Percentiles rank a stretch among this genome's conserved stretches.
These are phyloP conservation scores for Globisporangium nagaii DNA, from an alignment of 352 stramenopile species.

Conservation along the genomic window DNA sequence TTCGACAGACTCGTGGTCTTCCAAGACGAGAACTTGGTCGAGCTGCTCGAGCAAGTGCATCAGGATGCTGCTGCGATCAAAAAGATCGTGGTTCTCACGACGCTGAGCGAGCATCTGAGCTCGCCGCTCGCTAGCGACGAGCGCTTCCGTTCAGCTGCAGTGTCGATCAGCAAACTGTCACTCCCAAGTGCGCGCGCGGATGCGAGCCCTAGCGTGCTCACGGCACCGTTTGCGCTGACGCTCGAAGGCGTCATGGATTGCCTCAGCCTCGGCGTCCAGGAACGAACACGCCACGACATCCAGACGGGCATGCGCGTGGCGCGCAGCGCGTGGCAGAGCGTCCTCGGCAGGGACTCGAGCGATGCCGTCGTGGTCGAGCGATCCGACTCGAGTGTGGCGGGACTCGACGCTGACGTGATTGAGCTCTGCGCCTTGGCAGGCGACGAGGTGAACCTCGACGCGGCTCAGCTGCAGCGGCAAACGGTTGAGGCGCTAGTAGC, in stretches of 20 bases:
- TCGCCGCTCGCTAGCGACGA: not conserved
- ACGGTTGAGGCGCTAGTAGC: not conserved
- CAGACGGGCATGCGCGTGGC: not conserved
- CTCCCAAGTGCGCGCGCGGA: slow-evolving; percentile 8
- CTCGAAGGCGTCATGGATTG: slow-evolving; percentile 10
- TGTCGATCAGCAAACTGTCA: slow-evolving; percentile 12
- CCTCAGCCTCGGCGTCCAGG: slow-evolving; percentile 8
- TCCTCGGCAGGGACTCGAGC: slow-evolving; percentile 1
- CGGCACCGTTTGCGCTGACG: slow-evolving; percentile 8
- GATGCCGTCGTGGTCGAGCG: slow-evolving; percentile 11
- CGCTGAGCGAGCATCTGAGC: slow-evolving; percentile 8
- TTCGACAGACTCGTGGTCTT: slow-evolving; percentile 23
- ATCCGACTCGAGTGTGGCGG: slow-evolving; percentile 30
- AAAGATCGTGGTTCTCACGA: slow-evolving; percentile 24
- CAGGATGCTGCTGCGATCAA: slow-evolving; percentile 3
- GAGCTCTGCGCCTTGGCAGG: slow-evolving; percentile 22
- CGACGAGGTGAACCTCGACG: not conserved
- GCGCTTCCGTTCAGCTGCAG: slow-evolving; percentile 1
- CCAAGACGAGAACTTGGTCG: not conserved
- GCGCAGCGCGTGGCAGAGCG: not conserved
- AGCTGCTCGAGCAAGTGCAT: not conserved
- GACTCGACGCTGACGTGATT: slow-evolving; percentile 17
- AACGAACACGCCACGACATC: slow-evolving; percentile 8
- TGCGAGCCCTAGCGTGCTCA: not conserved
- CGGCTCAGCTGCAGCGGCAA: not conserved